Evolutionary conservation across 306 rosid genomes (phyloP).

Genomic region (Dicorynia guianensis): DNA sequence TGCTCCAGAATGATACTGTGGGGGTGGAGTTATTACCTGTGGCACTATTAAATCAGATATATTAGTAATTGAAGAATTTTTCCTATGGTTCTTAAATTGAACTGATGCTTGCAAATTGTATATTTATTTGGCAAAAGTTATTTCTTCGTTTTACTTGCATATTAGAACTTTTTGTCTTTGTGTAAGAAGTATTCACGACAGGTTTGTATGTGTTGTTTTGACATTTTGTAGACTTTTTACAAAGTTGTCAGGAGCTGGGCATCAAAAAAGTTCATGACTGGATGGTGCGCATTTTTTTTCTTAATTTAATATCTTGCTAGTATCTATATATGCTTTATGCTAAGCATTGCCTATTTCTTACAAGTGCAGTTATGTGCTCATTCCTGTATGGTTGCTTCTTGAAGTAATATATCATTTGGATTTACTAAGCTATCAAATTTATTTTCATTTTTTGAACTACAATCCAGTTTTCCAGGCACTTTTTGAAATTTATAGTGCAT

Average conservation of each 20-base stretch:
- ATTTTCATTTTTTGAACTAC: no score
- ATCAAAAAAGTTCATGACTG: constrained; percentile 95
- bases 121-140: not conserved
- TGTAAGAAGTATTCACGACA: constrained; percentile 34
- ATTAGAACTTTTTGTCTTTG: constrained; percentile 9
- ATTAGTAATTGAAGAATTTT: no score
- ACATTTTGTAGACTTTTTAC: constrained; percentile 78
- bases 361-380: no score
- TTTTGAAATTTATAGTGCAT: no score
- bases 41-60: no score
- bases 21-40: no score
- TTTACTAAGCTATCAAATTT: no score
- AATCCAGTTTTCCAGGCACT: no score
- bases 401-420: no score
- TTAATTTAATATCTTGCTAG: constrained; percentile 16
- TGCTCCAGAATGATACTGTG: no score
- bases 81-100: not conserved
- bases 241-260: constrained; percentile 95
- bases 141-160: constrained; percentile 22
- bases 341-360: constrained; percentile 19
- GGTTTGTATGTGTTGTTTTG: constrained; percentile 27
- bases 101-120: constrained; percentile 4
- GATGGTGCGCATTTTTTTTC: constrained; percentile 70
- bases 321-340: constrained; percentile 1
- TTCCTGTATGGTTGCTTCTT: no score